phyloP scores from a whole-genome alignment of 495 filamentous ascomycete species.

The Aspergillus incahuasiensis region DNA sequence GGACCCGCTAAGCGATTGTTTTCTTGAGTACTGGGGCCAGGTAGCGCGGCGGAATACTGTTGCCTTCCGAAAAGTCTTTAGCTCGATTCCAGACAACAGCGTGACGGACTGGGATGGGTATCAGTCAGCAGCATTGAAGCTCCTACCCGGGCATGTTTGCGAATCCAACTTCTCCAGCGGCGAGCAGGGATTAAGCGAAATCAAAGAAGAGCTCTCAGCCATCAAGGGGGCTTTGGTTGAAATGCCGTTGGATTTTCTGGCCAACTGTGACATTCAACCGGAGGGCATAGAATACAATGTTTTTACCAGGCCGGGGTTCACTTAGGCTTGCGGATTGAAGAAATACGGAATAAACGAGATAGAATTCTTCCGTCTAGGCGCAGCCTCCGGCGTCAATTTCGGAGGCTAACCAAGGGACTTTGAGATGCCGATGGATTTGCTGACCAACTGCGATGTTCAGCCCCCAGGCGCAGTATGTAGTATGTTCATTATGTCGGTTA shows the following conservation, averaged over 20 bases:
- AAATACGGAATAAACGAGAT: too few relatives aligned
- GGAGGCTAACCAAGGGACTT: too few relatives aligned
- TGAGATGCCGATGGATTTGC: too few relatives aligned
- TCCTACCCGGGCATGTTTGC: neutral
- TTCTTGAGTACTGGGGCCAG: neutral
- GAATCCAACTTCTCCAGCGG: neutral
- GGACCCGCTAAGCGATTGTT: neutral
- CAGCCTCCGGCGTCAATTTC: too few relatives aligned
- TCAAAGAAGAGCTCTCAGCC: neutral
- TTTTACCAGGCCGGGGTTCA: neutral
- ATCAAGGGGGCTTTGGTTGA: neutral
- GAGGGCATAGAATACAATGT: neutral
- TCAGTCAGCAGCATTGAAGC: neutral
- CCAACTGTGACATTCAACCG: neutral
- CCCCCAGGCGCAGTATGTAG: too few relatives aligned
- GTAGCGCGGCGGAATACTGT: neutral
- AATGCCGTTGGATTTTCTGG: neutral
- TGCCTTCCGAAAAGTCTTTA: neutral
- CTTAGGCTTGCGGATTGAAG: neutral
- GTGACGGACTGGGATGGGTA: neutral
- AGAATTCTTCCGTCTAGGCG: too few relatives aligned
- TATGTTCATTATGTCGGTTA: too few relatives aligned
- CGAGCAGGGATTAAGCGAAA: neutral
- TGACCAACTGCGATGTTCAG: too few relatives aligned
- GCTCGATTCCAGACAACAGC: neutral